Conservation (phyloP, 805 yeast species). For the Starmerella roubikii region DNA sequence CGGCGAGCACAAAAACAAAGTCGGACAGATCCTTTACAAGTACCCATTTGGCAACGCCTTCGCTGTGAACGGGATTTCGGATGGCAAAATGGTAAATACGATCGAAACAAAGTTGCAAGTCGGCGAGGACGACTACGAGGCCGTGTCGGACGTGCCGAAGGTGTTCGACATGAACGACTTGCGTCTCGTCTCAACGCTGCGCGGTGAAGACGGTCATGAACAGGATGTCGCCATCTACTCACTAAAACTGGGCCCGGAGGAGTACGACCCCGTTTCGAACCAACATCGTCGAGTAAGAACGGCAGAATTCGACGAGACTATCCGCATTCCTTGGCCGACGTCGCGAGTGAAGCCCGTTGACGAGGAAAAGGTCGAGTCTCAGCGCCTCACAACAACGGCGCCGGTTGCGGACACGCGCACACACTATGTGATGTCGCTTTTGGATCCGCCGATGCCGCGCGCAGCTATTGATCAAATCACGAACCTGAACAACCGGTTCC, state of each 20-base stretch:
- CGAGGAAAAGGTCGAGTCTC: constrained; percentile 30
- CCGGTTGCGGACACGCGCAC: constrained; percentile 56
- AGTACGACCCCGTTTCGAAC: constrained; percentile 63
- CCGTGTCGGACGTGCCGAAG: constrained; percentile 55
- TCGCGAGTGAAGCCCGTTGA: constrained; percentile 27
- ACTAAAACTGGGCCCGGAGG: constrained; percentile 49
- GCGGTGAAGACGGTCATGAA: constrained; percentile 45
- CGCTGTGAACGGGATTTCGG: constrained; percentile 54
- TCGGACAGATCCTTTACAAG: constrained; percentile 47
- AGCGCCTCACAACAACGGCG: constrained; percentile 38
- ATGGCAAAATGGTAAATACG: constrained; percentile 54
- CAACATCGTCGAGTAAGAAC: constrained; percentile 64
- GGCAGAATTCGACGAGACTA: constrained; percentile 52
- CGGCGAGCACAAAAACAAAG: constrained; percentile 63
- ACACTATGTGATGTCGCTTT: constrained; percentile 53
- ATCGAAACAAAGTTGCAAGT: constrained; percentile 45
- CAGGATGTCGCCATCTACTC: constrained; percentile 70
- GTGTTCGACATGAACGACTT: constrained; percentile 47
- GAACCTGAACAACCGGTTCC: constrained; percentile 58
- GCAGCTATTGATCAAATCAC: constrained; percentile 56
- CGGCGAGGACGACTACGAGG: constrained; percentile 46
- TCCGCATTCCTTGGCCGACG: constrained; percentile 88
- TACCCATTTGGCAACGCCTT: constrained; percentile 50
- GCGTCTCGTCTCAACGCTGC: constrained; percentile 65
- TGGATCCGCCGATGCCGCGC: constrained; percentile 53